Percentiles rank a stretch among this genome's conserved stretches.
These are phyloP conservation scores for Calamus simplicifolius DNA, from an alignment of 176 grass and related monocot genomes.

Conservation along the genomic window DNA sequence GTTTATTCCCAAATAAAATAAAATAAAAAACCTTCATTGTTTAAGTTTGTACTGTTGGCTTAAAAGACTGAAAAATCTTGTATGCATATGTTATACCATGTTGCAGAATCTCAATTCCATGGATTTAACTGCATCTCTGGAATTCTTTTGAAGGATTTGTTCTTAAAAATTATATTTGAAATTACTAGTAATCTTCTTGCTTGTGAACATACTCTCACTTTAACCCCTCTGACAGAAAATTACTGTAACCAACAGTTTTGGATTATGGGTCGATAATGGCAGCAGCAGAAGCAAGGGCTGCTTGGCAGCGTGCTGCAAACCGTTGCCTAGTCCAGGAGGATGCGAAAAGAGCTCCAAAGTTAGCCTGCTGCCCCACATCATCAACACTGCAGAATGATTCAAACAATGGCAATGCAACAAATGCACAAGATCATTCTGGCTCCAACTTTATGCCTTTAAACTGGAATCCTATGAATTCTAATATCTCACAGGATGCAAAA, in stretches of 20 bases:
- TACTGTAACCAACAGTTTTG: slow-evolving; percentile 5
- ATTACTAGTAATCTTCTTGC: too few relatives aligned
- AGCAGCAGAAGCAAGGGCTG: slow-evolving; percentile 91
- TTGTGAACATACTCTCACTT: too few relatives aligned
- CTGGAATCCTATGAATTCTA: slow-evolving; percentile 40
- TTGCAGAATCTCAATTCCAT: too few relatives aligned
- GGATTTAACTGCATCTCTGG: too few relatives aligned
- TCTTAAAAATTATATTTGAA: too few relatives aligned
- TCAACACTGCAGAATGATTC: slow-evolving; percentile 25
- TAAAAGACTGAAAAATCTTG: too few relatives aligned
- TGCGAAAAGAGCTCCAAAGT: slow-evolving; percentile 83
- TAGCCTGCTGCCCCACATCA: slow-evolving; percentile 52
- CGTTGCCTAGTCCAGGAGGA: slow-evolving; percentile 85
- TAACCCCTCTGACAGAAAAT: too few relatives aligned
- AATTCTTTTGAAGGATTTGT: too few relatives aligned
- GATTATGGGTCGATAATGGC: slow-evolving; percentile 44
- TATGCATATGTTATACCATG: too few relatives aligned
- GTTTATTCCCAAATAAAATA: too few relatives aligned
- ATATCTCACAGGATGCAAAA: slow-evolving; percentile 53
- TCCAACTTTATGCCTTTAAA: slow-evolving; percentile 46
- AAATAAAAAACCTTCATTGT: too few relatives aligned
- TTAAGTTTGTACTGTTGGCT: too few relatives aligned
- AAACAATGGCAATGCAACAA: slow-evolving; percentile 19
- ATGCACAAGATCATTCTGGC: slow-evolving; percentile 24
- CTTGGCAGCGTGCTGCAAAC: slow-evolving; percentile 80